Base-by-base conservation (phyloP, 2,329 filamentous ascomycete genomes). In the Penicillium palitans region DNA sequence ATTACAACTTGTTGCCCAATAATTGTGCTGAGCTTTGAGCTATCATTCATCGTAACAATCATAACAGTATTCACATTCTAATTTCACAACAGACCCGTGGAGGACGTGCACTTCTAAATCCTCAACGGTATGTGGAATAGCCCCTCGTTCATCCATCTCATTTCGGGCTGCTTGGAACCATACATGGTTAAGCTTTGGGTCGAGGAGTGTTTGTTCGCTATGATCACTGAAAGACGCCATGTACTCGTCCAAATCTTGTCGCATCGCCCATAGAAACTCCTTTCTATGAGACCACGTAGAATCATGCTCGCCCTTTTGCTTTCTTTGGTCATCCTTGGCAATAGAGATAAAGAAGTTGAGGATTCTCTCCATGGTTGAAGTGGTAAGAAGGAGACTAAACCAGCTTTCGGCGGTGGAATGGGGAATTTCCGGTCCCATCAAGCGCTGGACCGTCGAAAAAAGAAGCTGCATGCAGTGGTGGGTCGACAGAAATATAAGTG, bases 201-300 rank as follows among this genome's bases (percentile, higher is more conserved):
- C 33, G 13, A n/a, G 24, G 6, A 12, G 24, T 6, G 42, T 17
- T 24, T 21, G 8, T 39, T 55, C 24, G 6, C 21, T 27, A 27
- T 55, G 29, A 2, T 45, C 33, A 12, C 29, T 24, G 6, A 55
- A 27, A 21, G 55, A 55, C 12, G 58, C 60, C 25, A 66, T 50
- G 15, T 64, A 68, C 13, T 68, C 63, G 1, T 58, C 59, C 37
- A 66, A 49, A 42, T 70, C 68, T 5, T 55, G 44, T 13, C 66
- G 66, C 68, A 70, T 70, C 12, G 57, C 58, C 66, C 62, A 66
- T 51, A 70, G 31, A 31, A 70, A 70, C 21, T 70, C 64, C 29
- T 61, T 64, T 7, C 61, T 62, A 52, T 58, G 61, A 9, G 65
- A 65, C 68, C 67, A 69, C 17, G 53, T 58, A 4, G 57, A 64